Evolutionary conservation across 805 yeast species (phyloP), one percentile per base, ranked within the genome.

Genomic region (Tanozyma kutaoensis): DNA sequence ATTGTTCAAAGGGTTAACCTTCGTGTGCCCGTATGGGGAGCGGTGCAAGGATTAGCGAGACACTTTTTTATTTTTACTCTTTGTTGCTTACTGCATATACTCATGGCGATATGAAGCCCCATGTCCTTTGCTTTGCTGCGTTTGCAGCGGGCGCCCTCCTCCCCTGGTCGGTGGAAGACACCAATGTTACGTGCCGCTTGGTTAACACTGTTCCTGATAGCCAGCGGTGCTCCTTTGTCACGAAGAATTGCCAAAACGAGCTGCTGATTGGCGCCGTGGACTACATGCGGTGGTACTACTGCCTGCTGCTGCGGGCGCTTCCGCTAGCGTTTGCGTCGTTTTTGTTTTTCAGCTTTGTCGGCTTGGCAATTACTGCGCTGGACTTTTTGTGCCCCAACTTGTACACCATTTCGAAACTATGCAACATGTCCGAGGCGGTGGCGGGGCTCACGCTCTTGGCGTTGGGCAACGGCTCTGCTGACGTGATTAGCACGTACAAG

Each of bases 381-480:
- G 85, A 79, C 45, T 81, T 65, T 42, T 51, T 88, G 24, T 76
- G 93, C 23, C 93, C 95, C 1, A 84, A 81, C 36, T 50, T 86
- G 16, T 66, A 74, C 24, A 60, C 71, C 12, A 62, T 86, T 11
- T 74, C 95, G 1, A 57, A 58, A 10, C 46, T 65, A 11, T 50
- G 84, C 8, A 64, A 70, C 7, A 50, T 88, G 27, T 70, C 86
- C 12, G 91, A 82, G 33, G 72, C 79, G 31, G 52, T 86, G 12
- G 74, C 91, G 9, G 97, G 97, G 0, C 64, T 88, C 37, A 86
- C 96, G 0, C 54, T 88, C 14, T 55, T 91, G 28, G 94, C 97
- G 0, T 62, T 88, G 33, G 97, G 96, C 0, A 88, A 88, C 50
- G 93, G 95, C 3, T 66, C 93, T 0, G 95, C 96, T 0, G 98